Conservation (phyloP, 2,329 filamentous ascomycete genomes). For the Metarhizium anisopliae region DNA sequence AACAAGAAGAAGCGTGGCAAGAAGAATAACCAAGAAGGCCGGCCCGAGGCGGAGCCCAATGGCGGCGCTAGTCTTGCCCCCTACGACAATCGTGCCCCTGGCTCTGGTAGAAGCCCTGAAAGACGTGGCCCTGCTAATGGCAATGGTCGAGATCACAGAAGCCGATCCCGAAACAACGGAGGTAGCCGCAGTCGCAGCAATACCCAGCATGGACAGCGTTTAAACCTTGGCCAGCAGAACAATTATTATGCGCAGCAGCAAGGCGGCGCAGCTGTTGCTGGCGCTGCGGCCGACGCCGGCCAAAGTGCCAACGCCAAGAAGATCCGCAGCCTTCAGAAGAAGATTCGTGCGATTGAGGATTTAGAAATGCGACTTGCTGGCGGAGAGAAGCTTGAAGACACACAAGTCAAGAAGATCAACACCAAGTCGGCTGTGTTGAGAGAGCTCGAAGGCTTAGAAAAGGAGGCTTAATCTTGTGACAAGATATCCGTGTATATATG, state of each 20-base stretch:
- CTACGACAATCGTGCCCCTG: slow-evolving; percentile 23
- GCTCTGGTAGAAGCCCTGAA: slow-evolving; percentile 54
- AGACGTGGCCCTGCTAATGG: slow-evolving; percentile 40
- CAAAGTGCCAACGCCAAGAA: slow-evolving; percentile 84
- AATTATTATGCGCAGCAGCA: slow-evolving; percentile 9
- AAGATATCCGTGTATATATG: background rate
- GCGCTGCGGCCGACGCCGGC: slow-evolving; percentile 27
- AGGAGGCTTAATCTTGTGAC: slow-evolving; percentile 10
- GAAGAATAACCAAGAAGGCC: slow-evolving; percentile 77
- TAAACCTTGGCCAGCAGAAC: slow-evolving; percentile 17
- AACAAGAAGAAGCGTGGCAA: slow-evolving; percentile 98
- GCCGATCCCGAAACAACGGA: slow-evolving; percentile 45
- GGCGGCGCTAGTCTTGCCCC: slow-evolving; percentile 39
- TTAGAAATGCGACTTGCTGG: slow-evolving; percentile 92
- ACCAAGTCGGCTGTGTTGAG: slow-evolving; percentile 78
- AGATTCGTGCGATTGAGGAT: slow-evolving; percentile 95
- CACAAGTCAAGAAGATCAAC: slow-evolving; percentile 95
- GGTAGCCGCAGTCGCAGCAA: slow-evolving; percentile 45
- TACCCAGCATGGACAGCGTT: slow-evolving; percentile 31
- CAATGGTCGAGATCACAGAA: slow-evolving; percentile 39
- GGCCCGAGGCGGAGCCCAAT: slow-evolving; percentile 34
- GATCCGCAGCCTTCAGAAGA: slow-evolving; percentile 86
- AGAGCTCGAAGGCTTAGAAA: slow-evolving; percentile 59
- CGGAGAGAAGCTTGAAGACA: slow-evolving; percentile 95
- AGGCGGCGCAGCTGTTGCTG: slow-evolving; percentile 37